Percentiles rank a stretch among this genome's conserved stretches.
These are phyloP conservation scores for Macroventuria anomochaeta DNA, from an alignment of 2,329 filamentous ascomycete genomes.

Conservation along the genomic window DNA sequence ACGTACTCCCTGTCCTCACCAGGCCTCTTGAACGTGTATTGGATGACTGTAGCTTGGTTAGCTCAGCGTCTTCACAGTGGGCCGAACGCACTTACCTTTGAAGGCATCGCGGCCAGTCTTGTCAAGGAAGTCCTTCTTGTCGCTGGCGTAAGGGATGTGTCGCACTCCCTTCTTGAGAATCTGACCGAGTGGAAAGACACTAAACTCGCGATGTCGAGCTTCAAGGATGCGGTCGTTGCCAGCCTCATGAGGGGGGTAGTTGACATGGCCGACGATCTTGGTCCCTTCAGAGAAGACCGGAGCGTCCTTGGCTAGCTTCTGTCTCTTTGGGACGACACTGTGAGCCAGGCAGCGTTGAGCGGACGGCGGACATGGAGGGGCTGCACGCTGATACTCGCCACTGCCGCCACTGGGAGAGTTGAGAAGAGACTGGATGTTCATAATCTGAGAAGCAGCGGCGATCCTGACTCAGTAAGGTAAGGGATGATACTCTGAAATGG, in stretches of 20 bases:
- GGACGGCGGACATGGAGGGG: slow-evolving; percentile 15
- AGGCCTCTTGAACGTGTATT: slow-evolving; percentile 80
- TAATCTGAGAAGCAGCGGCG: slow-evolving; percentile 11
- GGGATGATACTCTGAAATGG: not conserved
- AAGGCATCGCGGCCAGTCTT: slow-evolving; percentile 89
- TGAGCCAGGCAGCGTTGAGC: slow-evolving; percentile 13
- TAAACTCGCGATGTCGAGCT: slow-evolving; percentile 66
- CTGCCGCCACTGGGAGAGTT: slow-evolving; percentile 40
- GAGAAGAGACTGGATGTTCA: slow-evolving; percentile 53
- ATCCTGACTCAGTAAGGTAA: slow-evolving; percentile 18
- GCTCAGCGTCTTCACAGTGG: not conserved
- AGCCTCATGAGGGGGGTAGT: slow-evolving; percentile 76
- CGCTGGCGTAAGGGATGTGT: slow-evolving; percentile 92
- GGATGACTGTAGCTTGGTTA: slow-evolving; percentile 67
- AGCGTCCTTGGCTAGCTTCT: slow-evolving; percentile 70
- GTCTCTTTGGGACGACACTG: slow-evolving; percentile 39
- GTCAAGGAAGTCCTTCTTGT: slow-evolving; percentile 85
- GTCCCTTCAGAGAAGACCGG: slow-evolving; percentile 65
- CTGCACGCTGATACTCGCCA: not conserved
- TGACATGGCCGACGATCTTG: slow-evolving; percentile 69
- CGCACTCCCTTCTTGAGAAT: slow-evolving; percentile 56
- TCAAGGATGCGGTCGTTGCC: slow-evolving; percentile 60
- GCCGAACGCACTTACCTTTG: slow-evolving; percentile 67
- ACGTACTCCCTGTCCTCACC: slow-evolving; percentile 69
- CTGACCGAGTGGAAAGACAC: slow-evolving; percentile 69